Base-by-base conservation (phyloP, 192 early-diverging fungal species). In the Linnemannia zychae region DNA sequence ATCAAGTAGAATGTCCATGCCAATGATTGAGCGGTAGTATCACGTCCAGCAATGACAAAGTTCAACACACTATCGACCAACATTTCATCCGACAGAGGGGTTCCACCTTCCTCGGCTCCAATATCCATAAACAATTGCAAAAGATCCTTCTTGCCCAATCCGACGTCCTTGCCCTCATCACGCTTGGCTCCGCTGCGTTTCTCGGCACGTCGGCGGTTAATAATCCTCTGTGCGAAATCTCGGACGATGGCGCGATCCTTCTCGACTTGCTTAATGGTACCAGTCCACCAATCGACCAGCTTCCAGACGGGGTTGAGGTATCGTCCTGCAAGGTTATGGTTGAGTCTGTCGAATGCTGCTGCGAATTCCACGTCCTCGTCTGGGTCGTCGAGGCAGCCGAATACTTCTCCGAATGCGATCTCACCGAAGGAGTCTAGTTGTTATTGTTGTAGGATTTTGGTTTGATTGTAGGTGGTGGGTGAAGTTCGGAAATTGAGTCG, bases 1-100 rank as follows among this genome's bases (percentile, higher is more conserved):
- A 93, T 70, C 88, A 71, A 82, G 60, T 70, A 93, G 82, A 85
- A 76, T n/a, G 69, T 85, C 83, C 83, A 85, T 7, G 77, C 37
- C 3, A 85, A 53, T 0, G 88, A 86, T 73, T 91, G 88, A 20
- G 94, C 88, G 34, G 93, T 92, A 24, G 93, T 88, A 84, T 93
- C 89, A 50, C 93, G 81, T 71, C 93, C 91, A 71, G 86, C 68
- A 49, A 78, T 72, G 7, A 78, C 37, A 53, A 91, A 88, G 82
- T 88, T 92, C 13, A 90, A 47, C 15, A 90, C 74, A 34, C 87
- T 77, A 37, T 92, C 91, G 20, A 77, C 52, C 7, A 92, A 72
- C 75, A 90, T 87, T 44, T 79, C 71, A 66, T 89, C 87, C 18
- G 80, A 79, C 15, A 88, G 46, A 0, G 34, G 38, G 46, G 57